These are phyloP conservation scores for Scheffersomyces parashehatae DNA, from an alignment of 1,139 yeast genomes.

Conservation along the genomic window DNA sequence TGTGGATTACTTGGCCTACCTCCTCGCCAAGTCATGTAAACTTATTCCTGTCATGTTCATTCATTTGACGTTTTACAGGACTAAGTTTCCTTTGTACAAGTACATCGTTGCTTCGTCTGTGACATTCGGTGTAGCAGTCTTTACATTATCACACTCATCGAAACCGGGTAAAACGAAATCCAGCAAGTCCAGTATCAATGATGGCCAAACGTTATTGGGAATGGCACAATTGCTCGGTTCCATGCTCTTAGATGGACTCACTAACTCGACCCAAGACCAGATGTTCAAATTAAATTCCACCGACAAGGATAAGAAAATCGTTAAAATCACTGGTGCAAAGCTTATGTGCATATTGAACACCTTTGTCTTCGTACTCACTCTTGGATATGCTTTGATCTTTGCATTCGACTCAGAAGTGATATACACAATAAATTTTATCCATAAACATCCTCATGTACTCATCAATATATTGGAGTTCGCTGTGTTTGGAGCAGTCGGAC, in stretches of 20 bases:
- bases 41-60: conserved; percentile 89
- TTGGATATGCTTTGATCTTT: conserved; percentile 41
- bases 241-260: conserved; percentile 82
- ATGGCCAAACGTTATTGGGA: conserved; percentile 55
- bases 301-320: conserved; percentile 4
- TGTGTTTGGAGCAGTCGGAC: conserved; percentile 86
- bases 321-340: conserved; percentile 66
- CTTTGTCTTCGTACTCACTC: conserved; percentile 46
- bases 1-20: conserved; percentile 81
- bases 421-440: conserved; percentile 50
- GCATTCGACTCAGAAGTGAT: conserved; percentile 47
- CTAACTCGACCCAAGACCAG: conserved; percentile 91
- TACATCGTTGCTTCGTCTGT: conserved; percentile 74
- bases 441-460: conserved; percentile 50
- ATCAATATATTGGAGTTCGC: conserved; percentile 68
- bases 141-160: conserved; percentile 55
- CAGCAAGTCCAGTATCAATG: conserved; percentile 28
- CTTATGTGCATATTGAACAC: conserved; percentile 82
- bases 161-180: conserved; percentile 10
- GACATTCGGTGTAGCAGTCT: conserved; percentile 77
- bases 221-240: conserved; percentile 58
- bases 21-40: conserved; percentile 91
- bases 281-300: conserved; percentile 50
- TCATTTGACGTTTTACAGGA: conserved; percentile 71
- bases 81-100: conserved; percentile 73